Base-by-base conservation (phyloP, 176 grass and related monocot species). In the Carex myosuroides region DNA sequence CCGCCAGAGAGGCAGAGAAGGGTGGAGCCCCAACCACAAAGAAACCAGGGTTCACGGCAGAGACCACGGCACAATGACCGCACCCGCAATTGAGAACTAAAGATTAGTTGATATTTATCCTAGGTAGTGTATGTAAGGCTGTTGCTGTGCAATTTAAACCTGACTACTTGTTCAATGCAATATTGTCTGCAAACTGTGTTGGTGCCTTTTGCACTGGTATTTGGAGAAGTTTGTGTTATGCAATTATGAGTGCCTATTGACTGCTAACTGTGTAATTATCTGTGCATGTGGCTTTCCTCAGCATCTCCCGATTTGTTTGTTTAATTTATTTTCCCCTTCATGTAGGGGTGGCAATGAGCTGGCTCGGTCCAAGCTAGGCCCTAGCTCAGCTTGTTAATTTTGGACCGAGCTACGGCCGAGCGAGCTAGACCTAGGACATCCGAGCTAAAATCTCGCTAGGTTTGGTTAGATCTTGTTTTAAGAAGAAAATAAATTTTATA, bases 1-100 rank as follows among this genome's bases (percentile, higher is more conserved):
- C 20, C 91, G 13, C 97, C 91, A 0, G 96, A 99, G 81, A 93
- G 97, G 77, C 97, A 96, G 81, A 90, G 93, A 65, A 93, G 91
- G 71, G 91, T 99, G 11, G 96, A 99, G n/a, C 89, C 91, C 48
- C 89, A 91, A 32, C 91, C 90, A 9, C 93, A 99, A 37, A 93
- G 97, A 74, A 66, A 84, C 16, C 60, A 92, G 29, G 95, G 95
- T 95, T 18, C 92, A 39, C 37, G 93, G 84, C 91, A 35, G 33
- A 1, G 33, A 35, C 1, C 96, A 41, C 84, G 95, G 81, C 90
- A 98, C 83, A 98, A 91, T 58, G 92, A 98, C 85, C 86, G 92
- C 60, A 93, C 92, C 20, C 89, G 97, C 29, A 33, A 18, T 78
- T 32, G 18, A 6, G 42, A 3, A 52, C n/a, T 5, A 30, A 26